Evolutionary conservation across 805 yeast species (phyloP).

Genomic region (Barnettozyma siamensis): DNA sequence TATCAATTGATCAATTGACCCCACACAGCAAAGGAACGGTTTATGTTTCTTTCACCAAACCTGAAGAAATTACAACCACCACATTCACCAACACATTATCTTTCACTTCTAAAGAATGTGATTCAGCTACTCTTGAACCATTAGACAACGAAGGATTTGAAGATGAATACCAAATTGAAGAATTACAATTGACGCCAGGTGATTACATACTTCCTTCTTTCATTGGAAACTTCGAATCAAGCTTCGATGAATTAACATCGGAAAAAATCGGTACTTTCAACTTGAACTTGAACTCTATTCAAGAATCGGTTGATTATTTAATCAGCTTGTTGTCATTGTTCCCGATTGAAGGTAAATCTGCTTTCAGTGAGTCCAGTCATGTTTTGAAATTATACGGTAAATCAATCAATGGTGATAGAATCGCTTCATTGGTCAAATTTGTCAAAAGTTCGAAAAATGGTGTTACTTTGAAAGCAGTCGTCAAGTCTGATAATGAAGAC

Average conservation of each 20-base stretch:
- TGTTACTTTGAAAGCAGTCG: conserved; percentile 38
- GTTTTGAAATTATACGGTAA: conserved; percentile 79
- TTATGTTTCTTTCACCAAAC: conserved; percentile 70
- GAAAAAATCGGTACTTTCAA: conserved; percentile 66
- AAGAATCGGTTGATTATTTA: conserved; percentile 54
- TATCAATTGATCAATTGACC: conserved; percentile 65
- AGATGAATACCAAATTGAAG: conserved; percentile 90
- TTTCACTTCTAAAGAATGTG: conserved; percentile 74
- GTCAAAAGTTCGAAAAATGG: conserved; percentile 38
- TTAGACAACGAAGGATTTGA: conserved; percentile 74
- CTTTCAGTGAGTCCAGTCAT: conserved; percentile 48
- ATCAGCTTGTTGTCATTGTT: conserved; percentile 50
- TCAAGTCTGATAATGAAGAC: conserved; percentile 38
- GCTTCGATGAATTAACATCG: conserved; percentile 65
- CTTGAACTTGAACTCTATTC: conserved; percentile 42
- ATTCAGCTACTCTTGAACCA: conserved; percentile 62
- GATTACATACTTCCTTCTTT: conserved; percentile 77
- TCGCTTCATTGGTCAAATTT: conserved; percentile 37
- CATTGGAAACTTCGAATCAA: conserved; percentile 65
- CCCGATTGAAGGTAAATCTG: conserved; percentile 67
- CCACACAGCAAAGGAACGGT: conserved; percentile 71
- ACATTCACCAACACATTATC: conserved; percentile 62
- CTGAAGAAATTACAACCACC: conserved; percentile 41
- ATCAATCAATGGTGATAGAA: conserved; percentile 42
- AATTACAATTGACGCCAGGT: conserved; percentile 66